These are phyloP conservation scores for Epichloe brachyelytri DNA, from an alignment of 2,329 filamentous ascomycete genomes.

Conservation along the genomic window DNA sequence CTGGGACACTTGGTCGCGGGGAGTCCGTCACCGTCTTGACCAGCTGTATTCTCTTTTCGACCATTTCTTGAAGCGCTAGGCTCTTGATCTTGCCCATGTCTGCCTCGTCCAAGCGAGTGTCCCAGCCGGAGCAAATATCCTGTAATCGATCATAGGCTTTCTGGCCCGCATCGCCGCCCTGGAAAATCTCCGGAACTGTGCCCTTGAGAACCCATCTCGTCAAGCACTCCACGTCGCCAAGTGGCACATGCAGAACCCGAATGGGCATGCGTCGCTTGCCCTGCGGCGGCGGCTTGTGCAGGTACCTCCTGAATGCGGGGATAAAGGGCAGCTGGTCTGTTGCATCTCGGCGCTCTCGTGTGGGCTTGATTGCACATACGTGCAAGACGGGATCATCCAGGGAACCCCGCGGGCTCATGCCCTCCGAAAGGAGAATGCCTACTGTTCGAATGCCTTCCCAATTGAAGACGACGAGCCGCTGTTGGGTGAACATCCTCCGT, in stretches of 20 bases:
- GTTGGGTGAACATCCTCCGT: conserved; percentile 61
- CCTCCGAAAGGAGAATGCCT: conserved; percentile 69
- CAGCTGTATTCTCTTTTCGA: conserved; percentile 56
- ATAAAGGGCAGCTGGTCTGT: conserved; percentile 83
- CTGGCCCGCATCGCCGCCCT: conserved; percentile 33
- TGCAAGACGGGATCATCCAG: conserved; percentile 54
- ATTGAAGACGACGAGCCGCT: conserved; percentile 72
- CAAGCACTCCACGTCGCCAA: conserved; percentile 73
- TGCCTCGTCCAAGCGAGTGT: conserved; percentile 68
- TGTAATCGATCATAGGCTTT: conserved; percentile 56
- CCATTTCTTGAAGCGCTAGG: conserved; percentile 64
- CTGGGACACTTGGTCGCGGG: conserved; percentile 57
- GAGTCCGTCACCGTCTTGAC: conserved; percentile 50
- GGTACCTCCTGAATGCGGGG: conserved; percentile 51
- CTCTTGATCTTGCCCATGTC: conserved; percentile 75
- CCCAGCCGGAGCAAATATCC: conserved; percentile 62
- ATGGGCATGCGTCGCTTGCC: conserved; percentile 53
- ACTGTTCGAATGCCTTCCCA: conserved; percentile 72
- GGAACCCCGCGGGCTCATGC: conserved; percentile 46
- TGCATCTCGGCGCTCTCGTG: conserved; percentile 56
- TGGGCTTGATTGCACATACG: conserved; percentile 62
- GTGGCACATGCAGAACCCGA: conserved; percentile 54
- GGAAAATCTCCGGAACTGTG: conserved; percentile 46
- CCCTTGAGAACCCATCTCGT: conserved; percentile 53
- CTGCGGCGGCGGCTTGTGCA: conserved; percentile 51